Base-by-base conservation (phyloP, 1,284 basidiomycete genomes). In the Cryptococcus sp. region DNA sequence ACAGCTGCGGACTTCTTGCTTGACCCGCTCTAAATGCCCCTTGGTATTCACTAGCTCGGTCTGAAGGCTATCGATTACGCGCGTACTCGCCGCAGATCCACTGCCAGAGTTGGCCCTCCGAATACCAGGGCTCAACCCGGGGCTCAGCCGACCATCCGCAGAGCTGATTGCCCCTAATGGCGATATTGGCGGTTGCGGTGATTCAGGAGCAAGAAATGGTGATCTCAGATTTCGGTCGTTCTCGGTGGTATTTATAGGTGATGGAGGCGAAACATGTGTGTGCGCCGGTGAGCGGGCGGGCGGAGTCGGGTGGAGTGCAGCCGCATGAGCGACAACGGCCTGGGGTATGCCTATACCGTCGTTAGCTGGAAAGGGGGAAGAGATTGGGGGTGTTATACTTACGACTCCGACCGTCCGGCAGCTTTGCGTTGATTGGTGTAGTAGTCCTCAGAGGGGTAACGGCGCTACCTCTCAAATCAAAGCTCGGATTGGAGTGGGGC, bases 21-120 rank as follows among this genome's bases (percentile, higher is more conserved):
- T 71, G 23, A 72, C 62, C 38, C 69, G 71, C 22, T 77, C 77
- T n/a, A 72, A 51, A 47, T 73, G 71, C 1, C 62, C 64, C 43
- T 62, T 71, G 0, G 65, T 54, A 51, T 67, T 64, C 17, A 70
- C 52, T 10, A 77, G 55, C 39, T 78, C 76, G 16, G 67, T 72
- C 53, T 78, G 77, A 19, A 78, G 58, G 3, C 58, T 63, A 51
- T 77, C 73, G 27, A 78, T 77, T 38, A 78, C 74, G 35, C 62
- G 62, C 15, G 73, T 71, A 47, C 68, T 74, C 22, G 71, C 70
- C 2, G 67, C 60, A 3, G 69, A 64, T 0, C 63, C 65, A 35
- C 56, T 50, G 10, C 27, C 38, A 20, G 50, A 55, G 13, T 25
- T 25, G 25, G 59, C 50, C 23, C 52, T 25, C 48, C 54, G 47